Percentiles rank a stretch among this genome's conserved stretches.
Conservation (phyloP, 2,329 filamentous ascomycete genomes). For the Nemania sp. region DNA sequence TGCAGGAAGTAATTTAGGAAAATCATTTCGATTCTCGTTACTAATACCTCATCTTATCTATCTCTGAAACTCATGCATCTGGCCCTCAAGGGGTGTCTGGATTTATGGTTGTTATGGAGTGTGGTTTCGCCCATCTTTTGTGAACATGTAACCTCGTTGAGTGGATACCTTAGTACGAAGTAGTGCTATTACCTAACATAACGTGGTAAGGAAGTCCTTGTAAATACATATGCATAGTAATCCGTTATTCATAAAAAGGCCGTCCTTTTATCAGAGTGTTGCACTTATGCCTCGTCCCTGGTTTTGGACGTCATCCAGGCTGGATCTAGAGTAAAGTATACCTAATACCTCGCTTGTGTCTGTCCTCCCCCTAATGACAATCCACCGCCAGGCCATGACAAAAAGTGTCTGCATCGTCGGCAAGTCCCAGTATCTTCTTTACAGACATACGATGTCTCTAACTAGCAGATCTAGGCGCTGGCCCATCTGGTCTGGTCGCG, state of each 20-base stretch:
- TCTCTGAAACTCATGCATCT: no score
- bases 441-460: not conserved
- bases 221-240: not conserved
- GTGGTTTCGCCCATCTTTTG: no score
- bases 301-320: not conserved
- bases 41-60: no score
- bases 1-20: no score
- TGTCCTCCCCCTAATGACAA: not conserved
- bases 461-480: conserved; percentile 57
- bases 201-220: not conserved
- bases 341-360: not conserved
- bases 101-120: no score
- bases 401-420: conserved; percentile 60
- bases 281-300: not conserved
- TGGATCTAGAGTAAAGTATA: not conserved
- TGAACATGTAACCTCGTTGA: no score
- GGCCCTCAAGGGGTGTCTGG: no score
- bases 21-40: no score
- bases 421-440: conserved; percentile 31
- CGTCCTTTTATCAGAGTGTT: not conserved
- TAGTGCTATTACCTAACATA: no score
- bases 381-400: conserved; percentile 39
- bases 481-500: conserved; percentile 69
- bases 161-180: no score
- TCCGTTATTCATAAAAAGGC: not conserved